Conservation (phyloP, 805 yeast genomes). For the Cyberlindnera bimundalis region DNA sequence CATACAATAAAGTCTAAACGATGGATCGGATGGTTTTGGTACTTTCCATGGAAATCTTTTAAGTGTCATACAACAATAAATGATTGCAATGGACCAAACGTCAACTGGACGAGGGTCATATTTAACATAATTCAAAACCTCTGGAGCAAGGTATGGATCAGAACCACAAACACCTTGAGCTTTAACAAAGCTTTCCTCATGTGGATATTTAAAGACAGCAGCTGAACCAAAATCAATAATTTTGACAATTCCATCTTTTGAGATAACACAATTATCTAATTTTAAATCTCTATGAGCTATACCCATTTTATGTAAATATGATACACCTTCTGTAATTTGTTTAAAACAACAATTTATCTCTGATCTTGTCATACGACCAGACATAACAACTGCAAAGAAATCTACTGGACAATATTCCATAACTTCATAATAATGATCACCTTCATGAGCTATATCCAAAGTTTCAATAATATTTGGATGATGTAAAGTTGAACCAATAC, state of each 20-base stretch:
- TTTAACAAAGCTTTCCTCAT: slow-evolving; percentile 52
- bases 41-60: slow-evolving; percentile 88
- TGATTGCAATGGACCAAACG: slow-evolving; percentile 81
- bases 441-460: slow-evolving; percentile 56
- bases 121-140: slow-evolving; percentile 45
- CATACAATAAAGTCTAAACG: slow-evolving; percentile 61
- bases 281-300: slow-evolving; percentile 81
- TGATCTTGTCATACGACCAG: slow-evolving; percentile 75
- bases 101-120: slow-evolving; percentile 80
- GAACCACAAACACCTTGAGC: slow-evolving; percentile 81
- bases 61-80: slow-evolving; percentile 82
- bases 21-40: slow-evolving; percentile 66
- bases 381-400: slow-evolving; percentile 84
- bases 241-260: slow-evolving; percentile 68
- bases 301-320: slow-evolving; percentile 72
- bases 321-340: slow-evolving; percentile 70
- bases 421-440: slow-evolving; percentile 70
- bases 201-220: slow-evolving; percentile 76
- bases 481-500: slow-evolving; percentile 78
- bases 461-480: slow-evolving; percentile 82
- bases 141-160: slow-evolving; percentile 86
- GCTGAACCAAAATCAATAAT: slow-evolving; percentile 84
- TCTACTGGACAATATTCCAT: slow-evolving; percentile 87
- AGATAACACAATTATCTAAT: slow-evolving; percentile 79
- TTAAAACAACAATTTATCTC: slow-evolving; percentile 80